Evolutionary conservation across 352 stramenopile genomes (phyloP).

Genomic region (Globisporangium paddicum): DNA sequence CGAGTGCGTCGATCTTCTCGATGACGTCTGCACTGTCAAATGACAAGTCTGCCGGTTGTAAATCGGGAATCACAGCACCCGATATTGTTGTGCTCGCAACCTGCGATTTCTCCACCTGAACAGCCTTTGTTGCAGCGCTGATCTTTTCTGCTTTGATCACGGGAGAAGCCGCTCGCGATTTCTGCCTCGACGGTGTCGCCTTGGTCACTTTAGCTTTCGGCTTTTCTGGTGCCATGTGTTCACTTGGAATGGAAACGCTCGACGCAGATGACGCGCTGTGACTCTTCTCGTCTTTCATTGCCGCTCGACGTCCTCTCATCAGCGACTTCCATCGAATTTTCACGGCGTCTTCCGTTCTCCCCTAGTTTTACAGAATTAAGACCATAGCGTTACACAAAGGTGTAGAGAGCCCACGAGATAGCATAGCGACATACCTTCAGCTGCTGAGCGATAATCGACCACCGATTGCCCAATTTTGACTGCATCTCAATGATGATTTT

Average conservation of each 20-base stretch:
- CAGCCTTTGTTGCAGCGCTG: background rate
- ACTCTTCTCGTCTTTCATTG: slow-evolving; percentile 63
- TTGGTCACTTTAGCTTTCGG: slow-evolving; percentile 30
- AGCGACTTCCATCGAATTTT: slow-evolving; percentile 94
- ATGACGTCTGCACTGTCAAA: slow-evolving; percentile 5
- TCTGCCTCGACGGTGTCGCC: slow-evolving; percentile 34
- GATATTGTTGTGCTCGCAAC: background rate
- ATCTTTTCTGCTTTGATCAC: slow-evolving; percentile 21
- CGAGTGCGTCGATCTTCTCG: slow-evolving; percentile 18
- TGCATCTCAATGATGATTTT: slow-evolving; percentile 92
- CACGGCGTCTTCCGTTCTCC: slow-evolving; percentile 89
- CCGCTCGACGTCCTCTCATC: slow-evolving; percentile 69
- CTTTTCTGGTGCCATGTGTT: slow-evolving; percentile 14
- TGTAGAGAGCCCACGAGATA: background rate
- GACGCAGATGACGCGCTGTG: slow-evolving; percentile 1
- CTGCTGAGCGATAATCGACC: slow-evolving; percentile 91
- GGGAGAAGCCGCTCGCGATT: slow-evolving; percentile 27
- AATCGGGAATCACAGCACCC: background rate
- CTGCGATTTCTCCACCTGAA: slow-evolving; percentile 6
- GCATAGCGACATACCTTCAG: slow-evolving; percentile 53
- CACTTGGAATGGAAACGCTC: background rate
- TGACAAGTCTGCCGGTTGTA: slow-evolving; percentile 13
- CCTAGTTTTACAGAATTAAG: slow-evolving; percentile 22
- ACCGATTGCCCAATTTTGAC: slow-evolving; percentile 88
- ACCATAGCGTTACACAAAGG: background rate